Conservation (phyloP, 768 basidiomycete genomes). For the Cystofilobasidium bisporidii region DNA sequence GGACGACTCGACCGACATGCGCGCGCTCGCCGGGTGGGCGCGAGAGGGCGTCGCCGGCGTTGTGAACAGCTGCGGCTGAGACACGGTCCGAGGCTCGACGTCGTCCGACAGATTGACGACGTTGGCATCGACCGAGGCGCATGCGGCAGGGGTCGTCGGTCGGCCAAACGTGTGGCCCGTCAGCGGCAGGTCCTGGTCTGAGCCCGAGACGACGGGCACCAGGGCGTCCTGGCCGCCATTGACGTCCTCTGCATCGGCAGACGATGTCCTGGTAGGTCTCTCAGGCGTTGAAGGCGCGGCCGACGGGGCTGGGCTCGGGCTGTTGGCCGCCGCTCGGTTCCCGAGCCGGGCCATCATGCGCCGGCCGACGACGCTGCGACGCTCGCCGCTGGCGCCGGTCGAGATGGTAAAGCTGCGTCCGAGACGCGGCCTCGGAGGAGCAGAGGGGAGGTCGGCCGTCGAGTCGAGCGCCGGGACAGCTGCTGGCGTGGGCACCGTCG, state of each 20-base stretch:
- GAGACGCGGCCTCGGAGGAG: constrained; percentile 31
- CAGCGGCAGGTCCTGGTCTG: neutral
- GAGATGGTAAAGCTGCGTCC: constrained; percentile 39
- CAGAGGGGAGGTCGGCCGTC: neutral
- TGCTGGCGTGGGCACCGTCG: constrained; percentile 17
- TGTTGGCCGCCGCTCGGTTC: constrained; percentile 32
- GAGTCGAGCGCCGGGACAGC: constrained; percentile 28
- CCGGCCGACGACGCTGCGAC: constrained; percentile 39
- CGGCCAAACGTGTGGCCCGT: constrained; percentile 14
- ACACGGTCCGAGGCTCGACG: too few relatives aligned
- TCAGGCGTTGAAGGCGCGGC: constrained; percentile 4
- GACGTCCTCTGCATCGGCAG: too few relatives aligned
- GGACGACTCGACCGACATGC: neutral
- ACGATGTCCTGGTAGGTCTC: neutral
- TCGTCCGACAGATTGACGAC: neutral
- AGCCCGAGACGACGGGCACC: neutral
- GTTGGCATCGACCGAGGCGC: neutral
- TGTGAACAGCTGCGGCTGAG: neutral
- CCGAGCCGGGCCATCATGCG: constrained; percentile 40
- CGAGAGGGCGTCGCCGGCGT: neutral
- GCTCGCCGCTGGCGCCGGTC: constrained; percentile 33
- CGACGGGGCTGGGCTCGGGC: too few relatives aligned
- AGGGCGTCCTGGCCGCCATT: constrained; percentile 17
- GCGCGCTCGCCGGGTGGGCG: neutral
- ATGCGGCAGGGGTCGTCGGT: neutral